Evolutionary conservation across 257 asterid species (phyloP).

Genomic region (Asclepias syriaca): DNA sequence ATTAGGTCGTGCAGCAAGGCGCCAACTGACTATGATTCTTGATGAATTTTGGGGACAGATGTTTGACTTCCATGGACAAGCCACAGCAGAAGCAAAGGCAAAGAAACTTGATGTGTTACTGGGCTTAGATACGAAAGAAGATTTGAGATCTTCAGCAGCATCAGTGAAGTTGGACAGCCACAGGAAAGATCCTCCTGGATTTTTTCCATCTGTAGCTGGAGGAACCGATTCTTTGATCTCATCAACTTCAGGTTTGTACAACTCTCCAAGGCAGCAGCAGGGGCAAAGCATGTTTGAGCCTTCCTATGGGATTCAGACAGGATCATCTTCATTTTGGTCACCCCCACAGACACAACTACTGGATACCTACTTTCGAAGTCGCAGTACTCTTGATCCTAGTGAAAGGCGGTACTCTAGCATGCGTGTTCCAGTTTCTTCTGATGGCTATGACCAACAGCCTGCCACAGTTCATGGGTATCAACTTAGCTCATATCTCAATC

Average conservation of each 20-base stretch:
- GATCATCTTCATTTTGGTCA: constrained; percentile 37
- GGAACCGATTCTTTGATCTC: constrained; percentile 47
- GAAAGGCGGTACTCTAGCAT: constrained; percentile 84
- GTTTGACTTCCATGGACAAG: constrained; percentile 75
- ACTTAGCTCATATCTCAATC: constrained; percentile 45
- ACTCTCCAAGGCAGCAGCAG: constrained; percentile 55
- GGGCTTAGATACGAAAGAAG: constrained; percentile 50
- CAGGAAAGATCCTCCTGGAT: constrained; percentile 46
- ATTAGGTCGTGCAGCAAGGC: constrained; percentile 93
- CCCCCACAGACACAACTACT: constrained; percentile 33
- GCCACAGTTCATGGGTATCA: constrained; percentile 81
- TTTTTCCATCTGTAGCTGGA: constrained; percentile 44
- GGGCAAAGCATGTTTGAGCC: constrained; percentile 45
- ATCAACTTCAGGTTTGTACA: constrained; percentile 35
- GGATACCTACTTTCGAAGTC: constrained; percentile 44
- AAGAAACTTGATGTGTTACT: constrained; percentile 66
- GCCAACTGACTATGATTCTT: constrained; percentile 59
- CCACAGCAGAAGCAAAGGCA: constrained; percentile 63
- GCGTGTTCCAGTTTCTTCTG: constrained; percentile 67
- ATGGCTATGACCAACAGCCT: constrained; percentile 70
- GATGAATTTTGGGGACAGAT: constrained; percentile 96
- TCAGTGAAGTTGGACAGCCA: constrained; percentile 48
- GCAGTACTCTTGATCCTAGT: constrained; percentile 38
- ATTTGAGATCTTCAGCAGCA: constrained; percentile 44
- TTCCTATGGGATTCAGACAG: constrained; percentile 39